Base-by-base conservation (phyloP, 208 protist genomes). In the Wallacemonas sp. region DNA sequence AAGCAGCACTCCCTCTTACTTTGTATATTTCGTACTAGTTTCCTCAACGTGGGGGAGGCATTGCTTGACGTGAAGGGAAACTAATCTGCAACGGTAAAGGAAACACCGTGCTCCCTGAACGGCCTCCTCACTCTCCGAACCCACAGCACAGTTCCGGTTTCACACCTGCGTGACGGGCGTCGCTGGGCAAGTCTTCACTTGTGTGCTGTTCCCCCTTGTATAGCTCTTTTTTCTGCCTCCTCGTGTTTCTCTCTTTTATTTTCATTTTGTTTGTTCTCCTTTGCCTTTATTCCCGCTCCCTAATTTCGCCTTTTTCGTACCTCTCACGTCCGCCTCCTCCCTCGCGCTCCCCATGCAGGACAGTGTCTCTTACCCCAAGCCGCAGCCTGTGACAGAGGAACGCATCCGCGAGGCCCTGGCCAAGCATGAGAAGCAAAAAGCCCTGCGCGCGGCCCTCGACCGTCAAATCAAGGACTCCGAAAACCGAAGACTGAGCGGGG, bases 391-490 rank as follows among this genome's bases (percentile, higher is more conserved):
- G 48, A 89, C 87, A 12, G 85, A 91, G 63, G 85, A 92, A 57
- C 72, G 74, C 23, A 41, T 91, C 18, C 76, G 73, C 36, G 87
- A 84, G 57, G 80, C 81, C 2, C 46, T 81, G 3, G 67, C 74
- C 22, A 91, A 87, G 44, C 79, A 86, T 36, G 72, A 72, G 46
- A 93, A 91, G 39, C 90, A 92, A 50, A 67, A 74, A 39, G 82
- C 74, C 1, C 46, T 92, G 26, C 79, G 70, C 29, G 81, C 84
- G 12, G 86, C 86, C 7, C 75, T 93, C 8, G 90, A 93, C 61
- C 70, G 67, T 22, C 90, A 93, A 69, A 83, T 91, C n/a, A 70
- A 45, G 32, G 82, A 90, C 38, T 45, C 66, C 16, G 75, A 65
- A 52, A 42, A 54, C 23, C 64, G 33, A 2, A 77, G 71, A 45